These are phyloP conservation scores for Leccinum olivaceopallidum DNA, from an alignment of 768 basidiomycete species.

Conservation along the genomic window DNA sequence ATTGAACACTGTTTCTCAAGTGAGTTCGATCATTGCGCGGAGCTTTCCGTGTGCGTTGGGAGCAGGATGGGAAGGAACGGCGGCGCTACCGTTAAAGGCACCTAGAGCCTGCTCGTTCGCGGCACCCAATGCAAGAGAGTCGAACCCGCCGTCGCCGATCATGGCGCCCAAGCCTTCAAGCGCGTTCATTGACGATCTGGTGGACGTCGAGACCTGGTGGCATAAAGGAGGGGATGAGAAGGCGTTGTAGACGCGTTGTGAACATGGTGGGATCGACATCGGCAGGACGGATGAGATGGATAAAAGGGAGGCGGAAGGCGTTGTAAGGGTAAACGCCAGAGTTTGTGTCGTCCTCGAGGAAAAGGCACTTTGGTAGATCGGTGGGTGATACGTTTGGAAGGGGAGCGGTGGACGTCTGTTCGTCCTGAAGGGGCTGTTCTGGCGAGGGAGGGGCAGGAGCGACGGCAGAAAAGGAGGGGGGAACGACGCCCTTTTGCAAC, in stretches of 20 bases:
- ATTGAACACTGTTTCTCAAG: constrained; percentile 90
- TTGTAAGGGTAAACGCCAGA: constrained; percentile 93
- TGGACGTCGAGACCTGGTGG: constrained; percentile 92
- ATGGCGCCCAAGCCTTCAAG: constrained; percentile 79
- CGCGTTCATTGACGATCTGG: constrained; percentile 87
- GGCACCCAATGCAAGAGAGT: constrained; percentile 37
- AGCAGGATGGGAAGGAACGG: constrained; percentile 45
- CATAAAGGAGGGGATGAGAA: constrained; percentile 87
- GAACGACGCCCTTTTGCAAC: constrained; percentile 54
- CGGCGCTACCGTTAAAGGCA: constrained; percentile 31
- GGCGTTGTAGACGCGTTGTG: constrained; percentile 73
- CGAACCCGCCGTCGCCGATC: constrained; percentile 75
- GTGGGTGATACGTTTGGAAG: constrained; percentile 46
- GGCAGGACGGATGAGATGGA: constrained; percentile 67
- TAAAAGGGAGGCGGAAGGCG: constrained; percentile 82
- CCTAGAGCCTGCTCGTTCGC: constrained; percentile 16
- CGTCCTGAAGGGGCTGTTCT: constrained; percentile 49
- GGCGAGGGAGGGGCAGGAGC: constrained; percentile 28
- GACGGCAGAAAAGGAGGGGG: constrained; percentile 22
- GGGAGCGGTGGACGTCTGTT: constrained; percentile 44
- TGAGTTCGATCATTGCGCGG: constrained; percentile 90
- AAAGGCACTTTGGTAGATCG: constrained; percentile 70
- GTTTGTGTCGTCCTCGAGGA: constrained; percentile 75
- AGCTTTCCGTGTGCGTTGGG: constrained; percentile 78
- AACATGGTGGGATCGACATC: constrained; percentile 62